Evolutionary conservation across 2,329 filamentous ascomycete species (phyloP), one percentile per base, ranked within the genome.

Genomic region (Colletotrichum sp.): DNA sequence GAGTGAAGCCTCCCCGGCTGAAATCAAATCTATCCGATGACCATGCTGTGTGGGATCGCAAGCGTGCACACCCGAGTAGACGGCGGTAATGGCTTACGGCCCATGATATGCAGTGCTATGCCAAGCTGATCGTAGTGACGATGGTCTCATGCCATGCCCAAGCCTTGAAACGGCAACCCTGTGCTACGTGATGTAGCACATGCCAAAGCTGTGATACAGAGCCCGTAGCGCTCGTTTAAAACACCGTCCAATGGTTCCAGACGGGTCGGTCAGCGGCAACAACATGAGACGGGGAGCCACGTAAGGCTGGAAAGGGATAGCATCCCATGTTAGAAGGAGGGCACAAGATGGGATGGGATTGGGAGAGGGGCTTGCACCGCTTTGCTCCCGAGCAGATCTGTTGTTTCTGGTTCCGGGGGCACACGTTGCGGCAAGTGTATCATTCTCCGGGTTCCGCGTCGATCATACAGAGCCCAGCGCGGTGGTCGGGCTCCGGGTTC

Each of bases 371-470:
- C 28, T 52, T 55, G n/a, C n/a, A 34, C 60, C 34, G 44, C 55
- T 16, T 34, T 72, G 39, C 22, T 48, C 70, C 64, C 64, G 44
- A 52, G 57, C 18, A 69, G 36, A 69, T 55, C 12, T 64, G 12
- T 48, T 59, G 64, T 73, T 75, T 75, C 68, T 55, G 60, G 44
- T 26, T 34, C 28, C 39, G 13, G 70, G 44, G 57, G 32, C 62
- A 52, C 32, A 32, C 65, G 74, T 74, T 75, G 71, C 74, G 64
- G 57, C 39, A 64, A 55, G 70, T 73, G 70, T 75, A 52, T 75
- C 74, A 68, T 69, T 73, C 26, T 75, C 65, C 64, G 65, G 71
- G 68, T 69, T 36, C 74, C 74, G 70, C 65, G 74, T 57, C 59
- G 74, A 75, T 75, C 74, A 74, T 34, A 74, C 74, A 69, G 10